Percentiles rank a stretch among this genome's conserved stretches.
These are phyloP conservation scores for Penicillium rolfsii DNA, from an alignment of 2,329 filamentous ascomycete genomes.

Conservation along the genomic window DNA sequence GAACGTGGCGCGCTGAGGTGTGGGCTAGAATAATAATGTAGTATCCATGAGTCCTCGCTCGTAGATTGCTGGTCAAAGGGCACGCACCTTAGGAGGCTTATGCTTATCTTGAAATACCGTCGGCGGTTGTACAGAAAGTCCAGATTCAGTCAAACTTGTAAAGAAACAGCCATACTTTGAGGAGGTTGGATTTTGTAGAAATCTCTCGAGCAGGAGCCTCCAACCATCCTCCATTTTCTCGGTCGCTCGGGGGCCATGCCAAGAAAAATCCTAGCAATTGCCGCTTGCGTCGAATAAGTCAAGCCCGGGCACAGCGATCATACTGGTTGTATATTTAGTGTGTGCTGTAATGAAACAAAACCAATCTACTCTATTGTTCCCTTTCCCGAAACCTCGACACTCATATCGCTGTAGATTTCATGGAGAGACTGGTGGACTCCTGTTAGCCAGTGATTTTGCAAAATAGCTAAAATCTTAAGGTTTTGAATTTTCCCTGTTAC, in stretches of 20 bases:
- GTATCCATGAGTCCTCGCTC: neutral
- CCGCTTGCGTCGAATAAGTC: slow-evolving; percentile 1
- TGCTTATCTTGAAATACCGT: slow-evolving; percentile 2
- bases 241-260: neutral
- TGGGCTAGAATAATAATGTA: too few relatives aligned
- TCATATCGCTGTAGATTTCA: neutral
- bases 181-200: neutral
- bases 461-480: slow-evolving; percentile 2
- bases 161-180: neutral
- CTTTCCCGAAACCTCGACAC: slow-evolving; percentile 1
- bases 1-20: too few relatives aligned
- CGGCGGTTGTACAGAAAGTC: neutral
- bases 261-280: neutral
- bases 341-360: neutral
- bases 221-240: neutral
- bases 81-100: slow-evolving; percentile 1
- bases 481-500: neutral
- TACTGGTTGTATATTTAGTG: neutral
- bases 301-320: neutral
- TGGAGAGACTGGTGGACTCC: slow-evolving; percentile 1
- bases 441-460: slow-evolving; percentile 3
- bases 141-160: neutral
- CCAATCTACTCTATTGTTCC: slow-evolving; percentile 1
- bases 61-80: neutral
- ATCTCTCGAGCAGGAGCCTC: slow-evolving; percentile 2